Evolutionary conservation across 306 rosid species (phyloP).

Genomic region (Mimosa bimucronata): DNA sequence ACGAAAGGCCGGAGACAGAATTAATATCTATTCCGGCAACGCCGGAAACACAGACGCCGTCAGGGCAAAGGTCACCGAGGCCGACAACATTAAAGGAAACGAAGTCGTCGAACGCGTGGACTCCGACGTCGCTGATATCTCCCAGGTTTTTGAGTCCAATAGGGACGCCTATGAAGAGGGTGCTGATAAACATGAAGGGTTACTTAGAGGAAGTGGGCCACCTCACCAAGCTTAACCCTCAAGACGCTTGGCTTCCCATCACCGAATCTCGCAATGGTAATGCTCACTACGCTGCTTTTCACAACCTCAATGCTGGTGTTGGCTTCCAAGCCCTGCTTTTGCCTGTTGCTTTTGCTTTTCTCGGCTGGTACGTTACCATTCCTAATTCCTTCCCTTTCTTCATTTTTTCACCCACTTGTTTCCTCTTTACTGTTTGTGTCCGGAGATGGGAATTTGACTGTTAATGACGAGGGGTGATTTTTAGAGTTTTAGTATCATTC

Average conservation of each 20-base stretch:
- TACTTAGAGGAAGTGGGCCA: constrained; percentile 96
- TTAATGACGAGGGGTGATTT: too few species aligned
- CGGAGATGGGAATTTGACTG: too few species aligned
- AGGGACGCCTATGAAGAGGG: constrained; percentile 98
- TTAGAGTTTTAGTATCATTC: too few species aligned
- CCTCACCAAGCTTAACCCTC: constrained; percentile 95
- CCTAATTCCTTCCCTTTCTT: constrained; percentile 8
- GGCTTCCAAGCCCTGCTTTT: constrained; percentile 92
- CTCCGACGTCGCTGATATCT: constrained; percentile 92
- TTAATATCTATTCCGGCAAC: constrained; percentile 95
- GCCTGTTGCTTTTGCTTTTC: constrained; percentile 95
- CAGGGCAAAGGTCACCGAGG: constrained; percentile 92
- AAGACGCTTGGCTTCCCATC: constrained; percentile 99
- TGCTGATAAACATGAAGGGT: constrained; percentile 89
- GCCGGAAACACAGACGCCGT: constrained; percentile 88
- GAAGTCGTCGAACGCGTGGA: constrained; percentile 90
- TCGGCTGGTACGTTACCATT: constrained; percentile 76
- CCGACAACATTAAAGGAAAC: constrained; percentile 64
- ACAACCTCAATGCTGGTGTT: constrained; percentile 96
- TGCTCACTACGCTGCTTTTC: constrained; percentile 97
- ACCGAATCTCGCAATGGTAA: constrained; percentile 97
- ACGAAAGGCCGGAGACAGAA: constrained; percentile 95
- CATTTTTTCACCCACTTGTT: not conserved
- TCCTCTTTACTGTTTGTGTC: not conserved
- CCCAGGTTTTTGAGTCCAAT: constrained; percentile 98